A percentile compares a stretch with the other conserved stretches of the same genome.
phyloP scores from a whole-genome alignment of 345 rosid species.

The Rubroshorea leprosula region DNA sequence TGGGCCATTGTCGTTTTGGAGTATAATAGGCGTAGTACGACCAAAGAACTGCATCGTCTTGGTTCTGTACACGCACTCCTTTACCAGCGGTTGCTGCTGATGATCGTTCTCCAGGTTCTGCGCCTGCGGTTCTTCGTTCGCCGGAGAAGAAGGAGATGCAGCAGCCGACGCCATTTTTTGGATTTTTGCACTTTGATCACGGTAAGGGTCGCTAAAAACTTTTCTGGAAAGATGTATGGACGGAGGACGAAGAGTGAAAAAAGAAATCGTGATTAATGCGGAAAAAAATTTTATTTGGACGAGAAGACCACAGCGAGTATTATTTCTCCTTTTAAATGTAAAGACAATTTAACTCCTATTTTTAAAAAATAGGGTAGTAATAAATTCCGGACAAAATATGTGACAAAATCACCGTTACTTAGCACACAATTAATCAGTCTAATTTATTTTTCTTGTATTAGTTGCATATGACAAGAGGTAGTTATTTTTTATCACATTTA shows the following conservation, averaged over 20 bases:
- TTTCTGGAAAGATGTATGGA: neutral
- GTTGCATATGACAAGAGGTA: too few relatives aligned
- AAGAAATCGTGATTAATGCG: neutral
- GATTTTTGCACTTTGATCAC: neutral
- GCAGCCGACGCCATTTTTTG: conserved; percentile 16
- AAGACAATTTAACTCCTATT: too few relatives aligned
- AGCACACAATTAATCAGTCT: too few relatives aligned
- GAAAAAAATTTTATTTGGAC: too few relatives aligned
- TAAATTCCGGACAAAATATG: too few relatives aligned
- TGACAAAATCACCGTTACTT: too few relatives aligned
- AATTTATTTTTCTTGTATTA: too few relatives aligned
- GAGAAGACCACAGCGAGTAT: neutral
- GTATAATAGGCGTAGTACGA: conserved; percentile 77
- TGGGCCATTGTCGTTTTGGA: conserved; percentile 98
- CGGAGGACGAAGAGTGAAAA: neutral
- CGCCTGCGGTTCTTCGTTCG: conserved; percentile 25
- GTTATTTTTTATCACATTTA: too few relatives aligned
- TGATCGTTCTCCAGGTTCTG: conserved; percentile 16
- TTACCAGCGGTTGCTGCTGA: conserved; percentile 27
- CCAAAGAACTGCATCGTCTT: conserved; percentile 83
- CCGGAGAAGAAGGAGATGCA: conserved; percentile 20
- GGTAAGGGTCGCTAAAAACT: neutral
- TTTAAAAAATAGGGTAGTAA: too few relatives aligned
- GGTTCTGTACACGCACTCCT: conserved; percentile 63
- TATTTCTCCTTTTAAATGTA: too few relatives aligned